These are phyloP conservation scores for Agaricales sp. DNA, from an alignment of 1,284 basidiomycete genomes.

Conservation along the genomic window DNA sequence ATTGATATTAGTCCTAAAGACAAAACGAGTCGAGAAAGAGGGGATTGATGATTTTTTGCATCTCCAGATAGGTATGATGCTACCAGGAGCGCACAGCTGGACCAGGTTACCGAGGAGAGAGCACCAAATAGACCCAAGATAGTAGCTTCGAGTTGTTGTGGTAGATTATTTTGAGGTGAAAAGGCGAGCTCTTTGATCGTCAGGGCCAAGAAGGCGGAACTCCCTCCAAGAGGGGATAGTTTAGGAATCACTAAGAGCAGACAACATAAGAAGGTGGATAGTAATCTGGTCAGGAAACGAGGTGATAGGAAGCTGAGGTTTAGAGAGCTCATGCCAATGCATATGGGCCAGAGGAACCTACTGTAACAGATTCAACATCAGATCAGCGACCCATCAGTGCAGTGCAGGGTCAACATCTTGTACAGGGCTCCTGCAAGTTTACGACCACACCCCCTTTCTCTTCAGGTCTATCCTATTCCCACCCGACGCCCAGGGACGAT, in stretches of 20 bases:
- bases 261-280: conserved; percentile 35
- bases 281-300: conserved; percentile 19
- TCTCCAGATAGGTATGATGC: conserved; percentile 16
- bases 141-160: conserved; percentile 37
- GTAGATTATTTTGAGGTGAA: conserved; percentile 17
- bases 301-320: neutral
- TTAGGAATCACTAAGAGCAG: conserved; percentile 30
- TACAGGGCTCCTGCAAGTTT: neutral
- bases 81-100: neutral
- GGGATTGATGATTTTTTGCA: conserved; percentile 29
- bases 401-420: neutral
- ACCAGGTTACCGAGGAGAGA: neutral
- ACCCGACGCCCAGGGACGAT: conserved; percentile 26
- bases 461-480: conserved; percentile 2
- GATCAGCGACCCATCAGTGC: neutral
- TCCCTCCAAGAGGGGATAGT: conserved; percentile 30
- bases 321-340: too few relatives aligned
- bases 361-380: conserved; percentile 15
- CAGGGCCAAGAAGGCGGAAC: conserved; percentile 31
- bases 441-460: conserved; percentile 4
- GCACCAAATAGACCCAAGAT: neutral
- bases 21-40: conserved; percentile 29
- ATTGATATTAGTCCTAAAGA: conserved; percentile 21
- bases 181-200: conserved; percentile 36
- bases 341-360: conserved; percentile 29